These are phyloP conservation scores for Aspergillus neoniger DNA, from an alignment of 2,329 filamentous ascomycete species.

Conservation along the genomic window DNA sequence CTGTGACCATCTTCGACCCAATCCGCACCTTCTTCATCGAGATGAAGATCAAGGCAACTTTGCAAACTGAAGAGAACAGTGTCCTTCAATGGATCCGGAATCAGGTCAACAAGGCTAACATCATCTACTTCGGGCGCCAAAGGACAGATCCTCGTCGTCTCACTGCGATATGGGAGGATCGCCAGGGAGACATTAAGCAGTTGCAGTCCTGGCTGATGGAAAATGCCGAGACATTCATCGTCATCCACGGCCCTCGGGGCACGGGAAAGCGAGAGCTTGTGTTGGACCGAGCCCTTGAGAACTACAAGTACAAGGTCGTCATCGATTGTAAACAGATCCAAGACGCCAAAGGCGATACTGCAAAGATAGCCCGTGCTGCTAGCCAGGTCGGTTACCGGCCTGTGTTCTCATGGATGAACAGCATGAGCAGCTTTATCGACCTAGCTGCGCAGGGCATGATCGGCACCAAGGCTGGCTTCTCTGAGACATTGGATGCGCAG, in stretches of 20 bases:
- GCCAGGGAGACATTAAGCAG: constrained; percentile 77
- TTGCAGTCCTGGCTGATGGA: constrained; percentile 85
- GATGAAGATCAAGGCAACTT: constrained; percentile 75
- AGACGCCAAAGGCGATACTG: constrained; percentile 83
- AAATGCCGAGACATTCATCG: constrained; percentile 86
- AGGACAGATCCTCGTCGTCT: constrained; percentile 68
- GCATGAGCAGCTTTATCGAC: constrained; percentile 86
- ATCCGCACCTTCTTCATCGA: constrained; percentile 93
- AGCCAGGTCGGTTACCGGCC: constrained; percentile 84
- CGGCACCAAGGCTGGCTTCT: constrained; percentile 91
- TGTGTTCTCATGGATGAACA: constrained; percentile 96
- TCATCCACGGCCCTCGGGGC: constrained; percentile 87
- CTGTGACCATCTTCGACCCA: constrained; percentile 88
- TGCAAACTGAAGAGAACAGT: constrained; percentile 71
- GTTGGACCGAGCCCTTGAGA: constrained; percentile 77
- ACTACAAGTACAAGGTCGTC: constrained; percentile 74
- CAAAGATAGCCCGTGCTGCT: constrained; percentile 80
- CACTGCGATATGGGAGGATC: constrained; percentile 82
- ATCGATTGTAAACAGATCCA: constrained; percentile 93
- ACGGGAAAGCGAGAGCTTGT: constrained; percentile 90
- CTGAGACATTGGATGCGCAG: constrained; percentile 86
- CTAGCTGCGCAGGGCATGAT: constrained; percentile 91
- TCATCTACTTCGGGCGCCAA: constrained; percentile 45
- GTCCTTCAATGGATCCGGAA: constrained; percentile 79
- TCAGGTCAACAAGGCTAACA: constrained; percentile 54